A percentile compares a stretch with the other conserved stretches of the same genome.
Conservation (phyloP, 1,139 yeast genomes). For the Hyphopichia fennica region DNA sequence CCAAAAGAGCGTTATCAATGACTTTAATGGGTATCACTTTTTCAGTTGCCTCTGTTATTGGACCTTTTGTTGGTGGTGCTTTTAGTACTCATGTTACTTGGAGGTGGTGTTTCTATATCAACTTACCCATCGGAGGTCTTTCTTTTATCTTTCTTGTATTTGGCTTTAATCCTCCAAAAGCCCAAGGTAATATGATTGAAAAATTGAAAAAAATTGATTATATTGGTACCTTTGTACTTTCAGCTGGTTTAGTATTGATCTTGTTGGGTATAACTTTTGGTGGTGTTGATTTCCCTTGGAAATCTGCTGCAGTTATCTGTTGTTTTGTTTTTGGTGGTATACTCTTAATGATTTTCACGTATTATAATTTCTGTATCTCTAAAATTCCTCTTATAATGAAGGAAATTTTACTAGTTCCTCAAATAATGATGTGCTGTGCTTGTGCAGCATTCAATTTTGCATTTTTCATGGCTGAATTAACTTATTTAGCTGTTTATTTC, state of each 20-base stretch:
- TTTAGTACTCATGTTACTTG: slow-evolving; percentile 61
- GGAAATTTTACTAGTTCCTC: slow-evolving; percentile 37
- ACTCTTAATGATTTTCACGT: slow-evolving; percentile 33
- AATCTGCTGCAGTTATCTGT: slow-evolving; percentile 54
- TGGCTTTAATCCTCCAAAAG: slow-evolving; percentile 58
- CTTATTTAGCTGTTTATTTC: slow-evolving; percentile 55
- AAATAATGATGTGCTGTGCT: slow-evolving; percentile 37
- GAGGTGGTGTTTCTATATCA: slow-evolving; percentile 81
- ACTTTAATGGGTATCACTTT: slow-evolving; percentile 53
- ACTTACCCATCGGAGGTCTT: slow-evolving; percentile 65
- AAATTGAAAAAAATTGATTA: slow-evolving; percentile 42
- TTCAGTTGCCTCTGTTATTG: slow-evolving; percentile 56
- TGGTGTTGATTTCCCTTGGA: slow-evolving; percentile 35
- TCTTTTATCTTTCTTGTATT: slow-evolving; percentile 46
- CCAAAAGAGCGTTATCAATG: slow-evolving; percentile 54
- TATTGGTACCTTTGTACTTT: slow-evolving; percentile 29
- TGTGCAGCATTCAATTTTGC: slow-evolving; percentile 41
- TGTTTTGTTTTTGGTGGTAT: slow-evolving; percentile 58
- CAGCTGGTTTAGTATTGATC: slow-evolving; percentile 29
- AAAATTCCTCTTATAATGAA: slow-evolving; percentile 47
- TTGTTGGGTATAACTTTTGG: slow-evolving; percentile 39
- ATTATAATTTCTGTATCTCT: slow-evolving; percentile 51
- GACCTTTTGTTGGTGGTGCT: slow-evolving; percentile 72
- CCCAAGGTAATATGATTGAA: slow-evolving; percentile 37
- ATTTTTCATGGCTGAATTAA: slow-evolving; percentile 43